Evolutionary conservation across 2,329 filamentous ascomycete species (phyloP).

Genomic region (Fusarium sp.): DNA sequence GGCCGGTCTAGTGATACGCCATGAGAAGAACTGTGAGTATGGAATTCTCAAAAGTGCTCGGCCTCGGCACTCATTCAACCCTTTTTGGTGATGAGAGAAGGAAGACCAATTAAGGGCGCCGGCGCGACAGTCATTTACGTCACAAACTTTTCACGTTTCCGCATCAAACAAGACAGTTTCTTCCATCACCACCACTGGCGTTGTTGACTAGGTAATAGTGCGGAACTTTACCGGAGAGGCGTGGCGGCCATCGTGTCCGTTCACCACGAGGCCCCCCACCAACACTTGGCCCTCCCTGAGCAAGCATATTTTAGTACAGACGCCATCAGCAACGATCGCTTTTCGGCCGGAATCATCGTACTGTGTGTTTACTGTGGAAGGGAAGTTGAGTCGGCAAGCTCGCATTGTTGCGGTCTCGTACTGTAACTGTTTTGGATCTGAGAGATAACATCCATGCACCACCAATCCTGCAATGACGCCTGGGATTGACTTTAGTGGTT

Average conservation of each 20-base stretch:
- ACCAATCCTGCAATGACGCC: slow-evolving; percentile 18
- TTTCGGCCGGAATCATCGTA: slow-evolving; percentile 22
- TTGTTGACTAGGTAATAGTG: slow-evolving; percentile 35
- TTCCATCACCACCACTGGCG: slow-evolving; percentile 29
- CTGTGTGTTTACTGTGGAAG: slow-evolving; percentile 27
- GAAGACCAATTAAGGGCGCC: slow-evolving; percentile 36
- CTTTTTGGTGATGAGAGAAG: slow-evolving; percentile 35
- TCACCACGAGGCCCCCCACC: slow-evolving; percentile 47
- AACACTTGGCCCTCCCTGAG: slow-evolving; percentile 36
- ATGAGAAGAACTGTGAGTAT: slow-evolving; percentile 34
- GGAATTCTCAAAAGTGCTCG: slow-evolving; percentile 41
- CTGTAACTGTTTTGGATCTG: slow-evolving; percentile 13
- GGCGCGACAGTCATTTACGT: slow-evolving; percentile 43
- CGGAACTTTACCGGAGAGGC: slow-evolving; percentile 46
- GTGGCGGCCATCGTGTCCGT: slow-evolving; percentile 40
- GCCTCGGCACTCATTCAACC: slow-evolving; percentile 25
- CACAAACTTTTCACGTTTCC: slow-evolving; percentile 32
- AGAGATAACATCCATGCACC: slow-evolving; percentile 3
- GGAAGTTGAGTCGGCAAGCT: slow-evolving; percentile 33
- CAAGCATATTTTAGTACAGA: slow-evolving; percentile 40
- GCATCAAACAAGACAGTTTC: slow-evolving; percentile 34
- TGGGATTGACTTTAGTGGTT: slow-evolving; percentile 19
- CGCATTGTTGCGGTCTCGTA: not conserved
- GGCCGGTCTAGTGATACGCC: slow-evolving; percentile 41
- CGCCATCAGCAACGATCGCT: slow-evolving; percentile 27